A percentile compares a stretch with the other conserved stretches of the same genome.
phyloP scores from a whole-genome alignment of 768 basidiomycete genomes.

The Rubroboletus pulcherrimus region DNA sequence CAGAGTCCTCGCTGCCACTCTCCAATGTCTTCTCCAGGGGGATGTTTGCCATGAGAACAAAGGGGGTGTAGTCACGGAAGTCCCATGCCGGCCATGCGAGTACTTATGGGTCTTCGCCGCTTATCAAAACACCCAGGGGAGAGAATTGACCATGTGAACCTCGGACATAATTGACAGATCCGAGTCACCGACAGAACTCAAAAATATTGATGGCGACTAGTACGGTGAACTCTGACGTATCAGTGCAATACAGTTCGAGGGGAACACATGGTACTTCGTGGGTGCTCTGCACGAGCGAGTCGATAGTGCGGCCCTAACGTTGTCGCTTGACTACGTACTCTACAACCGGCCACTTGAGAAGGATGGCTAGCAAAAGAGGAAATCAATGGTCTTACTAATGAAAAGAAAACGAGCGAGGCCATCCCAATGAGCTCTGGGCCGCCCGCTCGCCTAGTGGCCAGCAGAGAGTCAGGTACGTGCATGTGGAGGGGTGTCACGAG shows the following conservation, averaged over 20 bases:
- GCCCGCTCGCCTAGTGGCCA: too few relatives aligned
- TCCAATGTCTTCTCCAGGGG: slow-evolving; percentile 20
- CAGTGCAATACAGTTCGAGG: not conserved
- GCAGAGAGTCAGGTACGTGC: not conserved
- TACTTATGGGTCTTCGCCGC: slow-evolving; percentile 12
- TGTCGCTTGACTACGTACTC: too few relatives aligned
- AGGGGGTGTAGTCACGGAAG: not conserved
- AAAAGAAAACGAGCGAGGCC: too few relatives aligned
- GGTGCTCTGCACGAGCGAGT: not conserved
- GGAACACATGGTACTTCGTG: not conserved
- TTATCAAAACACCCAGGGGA: not conserved
- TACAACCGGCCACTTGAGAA: too few relatives aligned
- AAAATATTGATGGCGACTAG: not conserved
- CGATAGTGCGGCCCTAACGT: too few relatives aligned
- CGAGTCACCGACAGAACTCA: not conserved
- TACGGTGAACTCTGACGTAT: not conserved
- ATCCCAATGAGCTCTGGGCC: too few relatives aligned
- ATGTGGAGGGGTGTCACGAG: not conserved
- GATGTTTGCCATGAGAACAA: slow-evolving; percentile 15
- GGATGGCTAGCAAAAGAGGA: too few relatives aligned
- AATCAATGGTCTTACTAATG: too few relatives aligned
- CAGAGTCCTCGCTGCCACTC: slow-evolving; percentile 28
- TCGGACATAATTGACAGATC: slow-evolving; percentile 12
- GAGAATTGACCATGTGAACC: slow-evolving; percentile 6
- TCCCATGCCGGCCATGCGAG: not conserved